Evolutionary conservation across 805 yeast genomes (phyloP).

Genomic region (Torulaspora maleeae): DNA sequence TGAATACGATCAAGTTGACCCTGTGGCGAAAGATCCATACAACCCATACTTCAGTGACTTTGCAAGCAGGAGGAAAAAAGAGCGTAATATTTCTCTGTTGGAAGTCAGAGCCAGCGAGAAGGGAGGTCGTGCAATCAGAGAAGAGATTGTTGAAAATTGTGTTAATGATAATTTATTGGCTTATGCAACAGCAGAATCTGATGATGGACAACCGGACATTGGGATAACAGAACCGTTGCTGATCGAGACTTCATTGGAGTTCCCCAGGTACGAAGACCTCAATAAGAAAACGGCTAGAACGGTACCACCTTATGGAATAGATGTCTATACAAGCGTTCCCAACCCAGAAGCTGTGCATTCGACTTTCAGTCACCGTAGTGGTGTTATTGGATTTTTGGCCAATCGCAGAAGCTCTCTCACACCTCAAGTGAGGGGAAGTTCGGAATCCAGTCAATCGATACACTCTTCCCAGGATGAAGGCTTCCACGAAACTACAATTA

Average conservation of each 20-base stretch:
- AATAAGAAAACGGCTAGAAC: conserved; percentile 23
- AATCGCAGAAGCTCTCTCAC: conserved; percentile 15
- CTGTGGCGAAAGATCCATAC: conserved; percentile 30
- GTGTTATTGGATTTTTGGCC: conserved; percentile 24
- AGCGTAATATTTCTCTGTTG: conserved; percentile 53
- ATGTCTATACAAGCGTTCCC: conserved; percentile 20
- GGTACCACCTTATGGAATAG: conserved; percentile 36
- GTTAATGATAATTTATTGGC: conserved; percentile 58
- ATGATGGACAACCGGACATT: conserved; percentile 15
- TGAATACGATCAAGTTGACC: conserved; percentile 50
- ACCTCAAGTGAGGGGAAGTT: conserved; percentile 2
- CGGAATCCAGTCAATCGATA: conserved; percentile 2
- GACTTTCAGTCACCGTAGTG: conserved; percentile 10
- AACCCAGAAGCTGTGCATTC: conserved; percentile 16
- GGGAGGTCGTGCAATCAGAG: conserved; percentile 51
- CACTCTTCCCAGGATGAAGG: conserved; percentile 12
- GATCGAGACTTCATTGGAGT: conserved; percentile 26
- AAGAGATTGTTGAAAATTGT: conserved; percentile 48
- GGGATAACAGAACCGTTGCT: conserved; percentile 26
- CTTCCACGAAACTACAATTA: conserved; percentile 17
- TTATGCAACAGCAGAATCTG: conserved; percentile 36
- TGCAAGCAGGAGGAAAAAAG: conserved; percentile 36
- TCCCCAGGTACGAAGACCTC: conserved; percentile 29
- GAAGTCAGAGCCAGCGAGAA: conserved; percentile 58
- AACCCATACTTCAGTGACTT: conserved; percentile 34